Conservation (phyloP, 2,329 filamentous ascomycete genomes). For the Trichoderma asperellum region DNA sequence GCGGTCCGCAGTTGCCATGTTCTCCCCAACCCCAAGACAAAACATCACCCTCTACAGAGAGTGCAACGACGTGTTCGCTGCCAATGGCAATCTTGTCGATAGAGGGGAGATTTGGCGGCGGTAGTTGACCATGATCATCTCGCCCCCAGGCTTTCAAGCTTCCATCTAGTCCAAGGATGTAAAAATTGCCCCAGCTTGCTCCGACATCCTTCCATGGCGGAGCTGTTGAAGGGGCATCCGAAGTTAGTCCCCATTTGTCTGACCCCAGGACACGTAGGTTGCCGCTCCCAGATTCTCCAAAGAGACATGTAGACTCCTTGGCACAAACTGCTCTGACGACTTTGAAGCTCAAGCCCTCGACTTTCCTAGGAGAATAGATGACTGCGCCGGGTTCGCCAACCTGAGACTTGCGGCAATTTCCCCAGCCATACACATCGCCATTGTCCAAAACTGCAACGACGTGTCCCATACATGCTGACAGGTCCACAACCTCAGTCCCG, state of each 20-base stretch:
- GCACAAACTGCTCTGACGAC: constrained; percentile 74
- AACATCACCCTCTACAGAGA: constrained; percentile 67
- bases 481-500: constrained; percentile 60
- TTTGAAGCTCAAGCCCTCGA: constrained; percentile 63
- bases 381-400: constrained; percentile 63
- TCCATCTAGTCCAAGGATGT: constrained; percentile 66
- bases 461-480: constrained; percentile 79
- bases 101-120: constrained; percentile 62
- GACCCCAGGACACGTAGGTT: constrained; percentile 70
- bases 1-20: constrained; percentile 90
- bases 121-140: constrained; percentile 81
- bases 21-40: constrained; percentile 96
- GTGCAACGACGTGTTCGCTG: constrained; percentile 84
- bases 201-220: constrained; percentile 68
- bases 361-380: constrained; percentile 62
- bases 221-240: constrained; percentile 56
- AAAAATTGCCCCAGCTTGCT: constrained; percentile 83
- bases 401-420: constrained; percentile 83
- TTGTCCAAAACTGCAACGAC: constrained; percentile 72
- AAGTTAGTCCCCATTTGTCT: constrained; percentile 71
- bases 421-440: constrained; percentile 86
- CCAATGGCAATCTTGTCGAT: constrained; percentile 73
- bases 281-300: constrained; percentile 59
- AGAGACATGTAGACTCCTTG: constrained; percentile 80
- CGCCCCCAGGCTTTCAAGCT: constrained; percentile 76